A percentile compares a stretch with the other conserved stretches of the same genome.
These are phyloP conservation scores for Alnus glutinosa DNA, from an alignment of 306 rosid genomes.

Conservation along the genomic window DNA sequence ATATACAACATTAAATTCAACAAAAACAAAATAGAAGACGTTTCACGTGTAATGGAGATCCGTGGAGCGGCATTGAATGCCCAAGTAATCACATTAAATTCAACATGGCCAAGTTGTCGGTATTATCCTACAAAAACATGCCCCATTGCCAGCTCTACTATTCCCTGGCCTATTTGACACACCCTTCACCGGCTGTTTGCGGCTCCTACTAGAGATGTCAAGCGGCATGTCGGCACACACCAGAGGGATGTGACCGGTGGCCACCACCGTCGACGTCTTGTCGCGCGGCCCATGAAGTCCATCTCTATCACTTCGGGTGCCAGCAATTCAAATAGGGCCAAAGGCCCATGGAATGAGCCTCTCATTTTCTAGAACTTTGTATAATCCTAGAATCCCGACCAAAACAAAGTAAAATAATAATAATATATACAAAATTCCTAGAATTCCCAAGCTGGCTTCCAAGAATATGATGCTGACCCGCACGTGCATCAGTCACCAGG, in stretches of 20 bases:
- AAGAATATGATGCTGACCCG: constrained; percentile 37
- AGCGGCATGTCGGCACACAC: constrained; percentile 3
- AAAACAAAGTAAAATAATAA: background rate
- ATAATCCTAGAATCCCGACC: background rate
- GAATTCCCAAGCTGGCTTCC: constrained; percentile 34
- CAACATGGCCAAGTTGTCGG: constrained; percentile 1
- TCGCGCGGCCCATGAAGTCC: background rate
- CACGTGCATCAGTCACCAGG: constrained; percentile 28
- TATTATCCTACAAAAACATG: background rate
- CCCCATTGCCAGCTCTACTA: background rate
- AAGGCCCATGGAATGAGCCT: background rate
- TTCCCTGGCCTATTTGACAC: background rate
- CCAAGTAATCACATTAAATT: background rate
- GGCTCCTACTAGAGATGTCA: background rate
- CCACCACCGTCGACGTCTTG: background rate
- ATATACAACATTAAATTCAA: too few relatives aligned
- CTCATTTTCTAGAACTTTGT: background rate
- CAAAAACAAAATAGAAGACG: too few relatives aligned
- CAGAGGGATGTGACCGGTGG: background rate
- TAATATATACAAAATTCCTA: background rate
- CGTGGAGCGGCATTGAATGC: background rate
- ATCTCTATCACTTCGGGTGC: background rate
- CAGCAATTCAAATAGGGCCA: background rate
- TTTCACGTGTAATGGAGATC: too few relatives aligned
- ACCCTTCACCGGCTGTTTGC: background rate